These are phyloP conservation scores for Kwoniella bestiolae DNA, from an alignment of 768 basidiomycete species.

Conservation along the genomic window DNA sequence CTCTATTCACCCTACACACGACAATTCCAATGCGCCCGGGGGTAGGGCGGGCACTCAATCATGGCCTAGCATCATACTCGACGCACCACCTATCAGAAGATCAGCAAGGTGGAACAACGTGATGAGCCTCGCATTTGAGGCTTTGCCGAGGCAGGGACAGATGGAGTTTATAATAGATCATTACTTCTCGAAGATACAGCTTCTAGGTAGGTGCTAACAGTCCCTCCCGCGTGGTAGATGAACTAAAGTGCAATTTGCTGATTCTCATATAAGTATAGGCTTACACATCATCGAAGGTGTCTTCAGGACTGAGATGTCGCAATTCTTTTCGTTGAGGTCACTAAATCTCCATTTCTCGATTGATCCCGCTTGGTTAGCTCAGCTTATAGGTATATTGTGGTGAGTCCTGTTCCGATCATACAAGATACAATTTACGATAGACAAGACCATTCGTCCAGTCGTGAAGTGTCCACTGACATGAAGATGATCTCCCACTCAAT, in stretches of 20 bases:
- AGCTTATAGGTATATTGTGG: conserved; percentile 9
- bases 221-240: conserved; percentile 1
- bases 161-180: conserved; percentile 6
- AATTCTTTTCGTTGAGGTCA: not conserved
- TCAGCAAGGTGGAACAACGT: conserved; percentile 3
- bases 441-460: too few species aligned
- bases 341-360: conserved; percentile 1
- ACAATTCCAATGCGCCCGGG: too few species aligned
- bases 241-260: too few species aligned
- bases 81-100: too few species aligned
- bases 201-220: not conserved
- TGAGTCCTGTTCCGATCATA: not conserved
- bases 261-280: not conserved
- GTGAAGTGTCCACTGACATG: too few species aligned
- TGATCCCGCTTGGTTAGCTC: conserved; percentile 20
- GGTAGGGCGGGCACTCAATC: too few species aligned
- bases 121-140: not conserved
- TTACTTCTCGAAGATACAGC: conserved; percentile 10
- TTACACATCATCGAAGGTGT: not conserved
- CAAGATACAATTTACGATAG: too few species aligned
- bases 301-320: conserved; percentile 1
- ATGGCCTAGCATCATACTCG: conserved; percentile 17
- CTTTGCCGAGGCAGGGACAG: not conserved
- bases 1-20: too few species aligned
- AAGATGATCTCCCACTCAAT: too few species aligned